Percentiles rank a stretch among this genome's conserved stretches.
phyloP scores from a whole-genome alignment of 306 rosid genomes.

The Corylus avellana region DNA sequence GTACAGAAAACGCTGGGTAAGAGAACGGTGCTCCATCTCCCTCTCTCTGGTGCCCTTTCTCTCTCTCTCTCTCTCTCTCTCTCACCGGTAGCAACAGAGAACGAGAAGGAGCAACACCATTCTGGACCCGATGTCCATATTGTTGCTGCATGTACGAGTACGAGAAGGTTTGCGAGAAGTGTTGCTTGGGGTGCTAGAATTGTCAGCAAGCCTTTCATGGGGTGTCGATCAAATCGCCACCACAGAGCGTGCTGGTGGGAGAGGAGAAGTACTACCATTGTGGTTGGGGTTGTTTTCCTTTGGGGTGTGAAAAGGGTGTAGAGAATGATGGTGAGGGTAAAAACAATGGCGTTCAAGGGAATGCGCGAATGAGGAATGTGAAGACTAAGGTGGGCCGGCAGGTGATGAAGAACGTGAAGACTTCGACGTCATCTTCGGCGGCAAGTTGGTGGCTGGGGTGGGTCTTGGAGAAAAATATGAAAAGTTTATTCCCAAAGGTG shows the following conservation, averaged over 20 bases:
- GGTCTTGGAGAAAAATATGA: too few relatives aligned
- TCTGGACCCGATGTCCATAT: conserved; percentile 84
- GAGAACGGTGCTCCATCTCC: too few relatives aligned
- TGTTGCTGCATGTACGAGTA: conserved; percentile 63
- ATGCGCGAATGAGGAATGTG: background rate
- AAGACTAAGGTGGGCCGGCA: conserved; percentile 30
- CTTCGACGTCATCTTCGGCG: background rate
- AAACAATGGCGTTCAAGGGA: background rate
- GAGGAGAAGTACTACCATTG: conserved; percentile 57
- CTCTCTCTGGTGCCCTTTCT: too few relatives aligned
- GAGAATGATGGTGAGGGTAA: background rate
- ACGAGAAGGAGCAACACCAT: conserved; percentile 13
- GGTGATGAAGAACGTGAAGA: conserved; percentile 29
- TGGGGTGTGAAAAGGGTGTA: conserved; percentile 24
- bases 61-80: too few relatives aligned
- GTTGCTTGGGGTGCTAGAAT: conserved; percentile 52
- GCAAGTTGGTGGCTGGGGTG: too few relatives aligned
- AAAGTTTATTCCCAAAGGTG: too few relatives aligned
- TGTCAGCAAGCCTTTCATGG: conserved; percentile 65
- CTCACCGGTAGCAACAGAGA: too few relatives aligned
- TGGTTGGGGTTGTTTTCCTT: conserved; percentile 34
- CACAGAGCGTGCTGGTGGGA: conserved; percentile 31
- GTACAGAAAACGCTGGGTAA: too few relatives aligned
- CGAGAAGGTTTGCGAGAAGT: conserved; percentile 47
- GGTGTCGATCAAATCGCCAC: conserved; percentile 49